Evolutionary conservation across 2,329 filamentous ascomycete species (phyloP), one percentile per base, ranked within the genome.

Genomic region (Curvularia eragrostidis): DNA sequence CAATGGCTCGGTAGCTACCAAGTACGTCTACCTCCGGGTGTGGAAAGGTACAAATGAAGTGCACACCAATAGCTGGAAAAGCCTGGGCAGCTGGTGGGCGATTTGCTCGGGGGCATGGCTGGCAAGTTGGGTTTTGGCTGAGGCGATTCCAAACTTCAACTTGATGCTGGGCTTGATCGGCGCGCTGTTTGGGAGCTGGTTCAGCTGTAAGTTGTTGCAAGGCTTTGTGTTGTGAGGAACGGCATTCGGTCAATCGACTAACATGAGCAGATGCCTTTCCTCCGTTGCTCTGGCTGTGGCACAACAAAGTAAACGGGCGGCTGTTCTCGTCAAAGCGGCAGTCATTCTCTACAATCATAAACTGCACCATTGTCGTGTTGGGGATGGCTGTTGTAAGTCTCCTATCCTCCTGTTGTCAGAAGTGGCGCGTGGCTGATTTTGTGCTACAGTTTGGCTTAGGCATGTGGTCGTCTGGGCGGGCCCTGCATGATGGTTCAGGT

Each of bases 71-170:
- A 67, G 47, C 8, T 49, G 65, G 50, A 73, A 67, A 55, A 68
- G 63, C 23, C 9, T 71, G 8, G 59, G 81, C 5, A 81, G 81
- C 12, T 91, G 89, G 89, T 64, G 85, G 12, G 80, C 63, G 6
- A 84, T 91, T 44, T 82, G 84, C 1, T 69, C 81, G 0, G 71
- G 65, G 12, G 73, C 86, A 15, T 91, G 88, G 85, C 63, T 85
- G 5, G 54, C 89, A 4, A 85, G 87, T 2, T 89, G 87, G 81
- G 74, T 91, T 57, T 87, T 92, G 57, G 87, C 89, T 5, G 84
- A 89, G 69, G 85, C 86, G 0, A 87, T 91, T 7, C 89, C 89
- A 0, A 84, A 87, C 48, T 92, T 91, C 77, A 86, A 85, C 68
- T 81, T 86, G 46, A 77, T 91, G 8, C 78, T 91, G n/a, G 85